Evolutionary conservation across 805 yeast species (phyloP).

Genomic region (Candida ovalis): DNA sequence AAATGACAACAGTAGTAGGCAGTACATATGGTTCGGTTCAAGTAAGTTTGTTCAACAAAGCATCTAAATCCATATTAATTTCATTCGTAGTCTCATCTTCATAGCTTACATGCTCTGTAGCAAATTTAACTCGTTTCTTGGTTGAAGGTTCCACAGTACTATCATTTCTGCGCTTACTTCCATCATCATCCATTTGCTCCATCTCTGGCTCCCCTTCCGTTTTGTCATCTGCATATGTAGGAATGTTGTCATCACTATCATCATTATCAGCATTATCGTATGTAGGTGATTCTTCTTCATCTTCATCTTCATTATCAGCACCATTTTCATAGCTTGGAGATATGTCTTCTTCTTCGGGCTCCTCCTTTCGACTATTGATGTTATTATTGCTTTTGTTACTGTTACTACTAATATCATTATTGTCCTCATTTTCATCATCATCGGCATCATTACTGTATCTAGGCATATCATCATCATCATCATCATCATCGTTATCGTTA

Average conservation of each 20-base stretch:
- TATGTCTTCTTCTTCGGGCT: not conserved
- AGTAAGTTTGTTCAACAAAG: conserved; percentile 17
- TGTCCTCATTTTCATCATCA: conserved; percentile 3
- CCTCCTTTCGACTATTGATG: not conserved
- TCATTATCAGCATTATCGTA: not conserved
- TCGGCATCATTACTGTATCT: conserved; percentile 12
- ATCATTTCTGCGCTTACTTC: not conserved
- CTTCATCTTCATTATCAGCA: not conserved
- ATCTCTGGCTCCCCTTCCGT: no score
- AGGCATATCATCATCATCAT: conserved; percentile 17
- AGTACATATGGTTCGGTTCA: not conserved
- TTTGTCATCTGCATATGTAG: not conserved
- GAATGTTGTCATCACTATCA: not conserved
- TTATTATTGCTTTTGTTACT: not conserved
- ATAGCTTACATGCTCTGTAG: conserved; percentile 1
- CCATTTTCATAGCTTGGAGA: not conserved
- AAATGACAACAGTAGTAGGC: no score
- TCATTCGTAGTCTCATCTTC: conserved; percentile 1
- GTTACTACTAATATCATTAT: not conserved
- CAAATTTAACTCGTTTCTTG: not conserved
- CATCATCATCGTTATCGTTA: conserved; percentile 12
- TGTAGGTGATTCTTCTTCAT: not conserved
- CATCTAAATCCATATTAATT: conserved; percentile 17
- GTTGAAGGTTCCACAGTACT: not conserved
- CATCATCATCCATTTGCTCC: no score